Evolutionary conservation across 2,329 filamentous ascomycete species (phyloP).

Genomic region (Neonectria hederae): DNA sequence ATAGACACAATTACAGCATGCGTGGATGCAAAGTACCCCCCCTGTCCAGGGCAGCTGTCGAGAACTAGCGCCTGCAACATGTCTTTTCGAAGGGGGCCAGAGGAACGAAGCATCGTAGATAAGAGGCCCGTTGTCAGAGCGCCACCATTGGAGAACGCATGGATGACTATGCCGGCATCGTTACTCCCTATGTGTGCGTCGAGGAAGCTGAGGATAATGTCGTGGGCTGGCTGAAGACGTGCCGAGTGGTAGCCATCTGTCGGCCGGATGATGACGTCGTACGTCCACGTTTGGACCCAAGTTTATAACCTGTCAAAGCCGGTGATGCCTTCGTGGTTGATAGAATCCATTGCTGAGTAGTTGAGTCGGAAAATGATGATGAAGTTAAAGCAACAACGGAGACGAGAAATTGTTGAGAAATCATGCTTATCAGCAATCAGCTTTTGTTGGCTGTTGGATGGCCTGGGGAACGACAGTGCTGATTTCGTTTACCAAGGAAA

Average conservation of each 20-base stretch:
- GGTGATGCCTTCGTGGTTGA: background rate
- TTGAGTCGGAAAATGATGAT: background rate
- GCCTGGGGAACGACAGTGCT: no score
- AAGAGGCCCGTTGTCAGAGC: background rate
- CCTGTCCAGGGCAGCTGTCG: background rate
- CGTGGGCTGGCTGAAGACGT: slow-evolving; percentile 38
- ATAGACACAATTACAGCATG: background rate
- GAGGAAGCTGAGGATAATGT: background rate
- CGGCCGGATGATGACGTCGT: background rate
- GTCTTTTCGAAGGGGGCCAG: background rate
- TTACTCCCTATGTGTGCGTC: background rate
- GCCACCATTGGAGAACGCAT: background rate
- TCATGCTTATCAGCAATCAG: no score
- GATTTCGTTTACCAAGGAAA: no score
- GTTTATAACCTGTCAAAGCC: background rate
- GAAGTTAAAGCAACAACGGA: no score
- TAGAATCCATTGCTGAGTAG: background rate
- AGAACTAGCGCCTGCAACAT: slow-evolving; percentile 3
- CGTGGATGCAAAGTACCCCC: background rate
- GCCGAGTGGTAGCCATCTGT: slow-evolving; percentile 33
- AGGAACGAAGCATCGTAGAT: background rate
- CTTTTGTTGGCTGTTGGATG: no score
- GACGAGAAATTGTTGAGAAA: no score
- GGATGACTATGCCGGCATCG: background rate
- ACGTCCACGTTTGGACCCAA: slow-evolving; percentile 9